Evolutionary conservation across 2,329 filamentous ascomycete genomes (phyloP).

Genomic region (Clarireedia sp.): DNA sequence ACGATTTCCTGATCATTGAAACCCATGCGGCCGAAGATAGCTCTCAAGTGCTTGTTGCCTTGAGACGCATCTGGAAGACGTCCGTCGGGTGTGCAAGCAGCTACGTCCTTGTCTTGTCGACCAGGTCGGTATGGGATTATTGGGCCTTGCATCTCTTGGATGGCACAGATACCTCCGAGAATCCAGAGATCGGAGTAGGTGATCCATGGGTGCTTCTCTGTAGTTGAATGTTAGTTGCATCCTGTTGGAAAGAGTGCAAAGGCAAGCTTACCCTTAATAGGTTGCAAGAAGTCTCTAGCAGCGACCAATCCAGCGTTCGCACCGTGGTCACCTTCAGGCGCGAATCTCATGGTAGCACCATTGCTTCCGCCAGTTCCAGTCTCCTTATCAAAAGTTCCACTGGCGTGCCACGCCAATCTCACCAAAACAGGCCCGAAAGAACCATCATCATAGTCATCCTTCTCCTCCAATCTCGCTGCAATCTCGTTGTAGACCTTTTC

Average conservation of each 20-base stretch:
- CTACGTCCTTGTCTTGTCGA: conserved; percentile 68
- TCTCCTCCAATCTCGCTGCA: conserved; percentile 70
- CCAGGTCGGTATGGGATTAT: conserved; percentile 82
- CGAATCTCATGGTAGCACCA: conserved; percentile 93
- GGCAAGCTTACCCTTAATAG: conserved; percentile 62
- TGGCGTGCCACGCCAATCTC: conserved; percentile 88
- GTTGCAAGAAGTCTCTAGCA: conserved; percentile 88
- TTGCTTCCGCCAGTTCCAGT: conserved; percentile 90
- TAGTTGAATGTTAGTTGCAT: conserved; percentile 15
- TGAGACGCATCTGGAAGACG: conserved; percentile 78
- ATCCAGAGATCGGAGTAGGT: conserved; percentile 96
- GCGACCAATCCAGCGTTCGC: conserved; percentile 85
- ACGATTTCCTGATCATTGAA: conserved; percentile 98
- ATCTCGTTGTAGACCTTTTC: conserved; percentile 91
- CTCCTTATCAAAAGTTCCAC: conserved; percentile 82
- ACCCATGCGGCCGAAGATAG: conserved; percentile 94
- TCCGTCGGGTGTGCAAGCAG: conserved; percentile 88
- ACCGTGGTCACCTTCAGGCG: conserved; percentile 80
- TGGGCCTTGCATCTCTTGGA: conserved; percentile 94
- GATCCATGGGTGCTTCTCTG: conserved; percentile 87
- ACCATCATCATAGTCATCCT: conserved; percentile 93
- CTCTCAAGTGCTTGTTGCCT: conserved; percentile 72
- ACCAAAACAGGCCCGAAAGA: conserved; percentile 90
- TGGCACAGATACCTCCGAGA: conserved; percentile 71
- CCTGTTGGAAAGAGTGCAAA: background rate